Base-by-base conservation (phyloP, 176 grass and related monocot species). In the Panicum miliaceum region DNA sequence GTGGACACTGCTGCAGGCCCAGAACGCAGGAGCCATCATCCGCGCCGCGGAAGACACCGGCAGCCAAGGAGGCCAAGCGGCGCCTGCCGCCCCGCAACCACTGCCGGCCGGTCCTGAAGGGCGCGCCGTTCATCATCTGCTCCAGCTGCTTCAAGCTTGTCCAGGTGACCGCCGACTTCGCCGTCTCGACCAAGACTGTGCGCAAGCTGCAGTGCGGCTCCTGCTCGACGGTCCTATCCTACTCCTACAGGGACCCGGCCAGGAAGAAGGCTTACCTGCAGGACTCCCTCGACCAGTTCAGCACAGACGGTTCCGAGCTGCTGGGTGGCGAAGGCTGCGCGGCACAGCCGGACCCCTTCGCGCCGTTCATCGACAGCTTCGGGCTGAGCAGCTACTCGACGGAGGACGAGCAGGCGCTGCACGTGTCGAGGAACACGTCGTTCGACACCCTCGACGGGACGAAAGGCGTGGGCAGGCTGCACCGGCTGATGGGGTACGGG, bases 91-190 rank as follows among this genome's bases (percentile, higher is more conserved):
- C 87, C 27, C 91, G 84, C 37, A 84, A 87, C 22, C 93, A 92
- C 48, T 94, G 93, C 83, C 84, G 88, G 32, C 96, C 96, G 1
- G 86, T 99, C 23, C 83, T 99, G 32, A 87, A 90, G 18, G 96
- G 96, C 36, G 91, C 96, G 50, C 96, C 96, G 37, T 99, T 99
- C 78, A 87, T 99, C 79, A 54, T 99, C 75, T 99, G 96, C 86
- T 88, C 89, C 64, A 81, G 52, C 83, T 99, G 96, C 85, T 92
- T 92, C 81, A 58, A 27, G 64, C 77, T 99, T 40, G 86, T 99
- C 8, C 89, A 94, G 84, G 71, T 99, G 53, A 93, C 96, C 14
- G 73, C 84, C 7, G 88, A 93, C 79, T 92, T 99, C 71, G 79
- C 85, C 50, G 43, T 87, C 35, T 54, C 91, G n/a, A 86, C 41